Evolutionary conservation across 805 yeast species (phyloP).

Genomic region (Teunomyces gatunensis): DNA sequence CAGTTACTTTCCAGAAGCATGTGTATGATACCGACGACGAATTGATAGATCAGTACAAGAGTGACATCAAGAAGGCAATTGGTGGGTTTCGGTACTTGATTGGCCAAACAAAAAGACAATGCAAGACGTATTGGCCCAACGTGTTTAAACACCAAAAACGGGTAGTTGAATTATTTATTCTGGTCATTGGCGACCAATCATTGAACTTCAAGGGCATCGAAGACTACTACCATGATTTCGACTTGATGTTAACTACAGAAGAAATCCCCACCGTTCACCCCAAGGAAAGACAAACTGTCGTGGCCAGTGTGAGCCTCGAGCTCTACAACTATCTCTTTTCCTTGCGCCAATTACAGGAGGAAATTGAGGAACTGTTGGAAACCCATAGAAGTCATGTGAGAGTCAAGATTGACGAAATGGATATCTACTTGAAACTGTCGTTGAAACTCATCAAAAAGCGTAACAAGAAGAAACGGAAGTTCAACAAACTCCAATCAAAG

Average conservation of each 20-base stretch:
- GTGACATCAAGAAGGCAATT: constrained; percentile 19
- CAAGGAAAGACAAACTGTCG: constrained; percentile 26
- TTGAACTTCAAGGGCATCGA: constrained; percentile 35
- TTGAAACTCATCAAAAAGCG: constrained; percentile 44
- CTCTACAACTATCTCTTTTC: constrained; percentile 23
- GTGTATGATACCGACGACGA: constrained; percentile 16
- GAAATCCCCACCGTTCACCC: constrained; percentile 37
- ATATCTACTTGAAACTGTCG: constrained; percentile 30
- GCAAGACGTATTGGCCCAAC: constrained; percentile 24
- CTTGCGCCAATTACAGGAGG: constrained; percentile 13
- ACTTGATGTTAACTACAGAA: constrained; percentile 23
- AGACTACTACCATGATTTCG: constrained; percentile 29
- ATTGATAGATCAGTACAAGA: constrained; percentile 12
- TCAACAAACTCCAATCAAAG: constrained; percentile 34
- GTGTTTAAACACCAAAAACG: constrained; percentile 32
- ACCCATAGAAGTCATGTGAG: constrained; percentile 26
- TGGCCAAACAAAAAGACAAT: constrained; percentile 22
- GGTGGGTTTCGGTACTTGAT: constrained; percentile 43
- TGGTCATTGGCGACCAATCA: constrained; percentile 33
- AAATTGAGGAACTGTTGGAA: constrained; percentile 21
- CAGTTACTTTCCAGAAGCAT: constrained; percentile 3
- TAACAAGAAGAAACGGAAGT: constrained; percentile 38
- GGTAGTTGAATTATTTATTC: constrained; percentile 27
- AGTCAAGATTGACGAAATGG: constrained; percentile 39
- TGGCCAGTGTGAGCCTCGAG: constrained; percentile 25